These are phyloP conservation scores for Bassia scoparia DNA, from an alignment of 148 eudicot genomes.

Conservation along the genomic window DNA sequence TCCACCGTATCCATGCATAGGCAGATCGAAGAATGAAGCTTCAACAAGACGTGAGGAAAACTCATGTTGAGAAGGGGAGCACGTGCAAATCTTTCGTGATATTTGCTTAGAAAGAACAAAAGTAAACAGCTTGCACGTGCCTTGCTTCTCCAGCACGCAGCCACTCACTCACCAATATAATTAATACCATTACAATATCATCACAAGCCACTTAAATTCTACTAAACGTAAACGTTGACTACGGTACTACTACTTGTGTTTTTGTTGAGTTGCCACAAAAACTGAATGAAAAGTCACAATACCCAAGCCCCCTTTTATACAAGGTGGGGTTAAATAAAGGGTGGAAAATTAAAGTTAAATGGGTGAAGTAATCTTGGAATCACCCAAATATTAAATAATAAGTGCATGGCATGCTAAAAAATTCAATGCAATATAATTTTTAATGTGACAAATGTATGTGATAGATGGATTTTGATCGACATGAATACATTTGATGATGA, in stretches of 20 bases:
- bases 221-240: too few species aligned
- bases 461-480: too few species aligned
- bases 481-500: too few species aligned
- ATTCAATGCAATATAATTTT: too few species aligned
- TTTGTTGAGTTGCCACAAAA: too few species aligned
- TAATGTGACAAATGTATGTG: too few species aligned
- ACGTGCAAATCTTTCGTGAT: slow-evolving; percentile 45
- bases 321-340: background rate
- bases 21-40: background rate
- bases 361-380: slow-evolving; percentile 40
- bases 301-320: slow-evolving; percentile 22
- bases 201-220: too few species aligned
- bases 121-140: slow-evolving; percentile 67
- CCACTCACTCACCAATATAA: slow-evolving; percentile 38
- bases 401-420: too few species aligned
- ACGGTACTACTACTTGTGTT: too few species aligned
- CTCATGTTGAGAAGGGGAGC: slow-evolving; percentile 66
- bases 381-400: slow-evolving; percentile 29
- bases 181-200: too few species aligned
- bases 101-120: background rate
- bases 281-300: too few species aligned
- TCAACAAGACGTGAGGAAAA: slow-evolving; percentile 29
- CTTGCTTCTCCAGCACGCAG: slow-evolving; percentile 94
- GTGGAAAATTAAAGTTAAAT: background rate
- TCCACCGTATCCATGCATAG: background rate